A percentile compares a stretch with the other conserved stretches of the same genome.
phyloP scores from a whole-genome alignment of 306 rosid species.

The Fagus sylvatica region DNA sequence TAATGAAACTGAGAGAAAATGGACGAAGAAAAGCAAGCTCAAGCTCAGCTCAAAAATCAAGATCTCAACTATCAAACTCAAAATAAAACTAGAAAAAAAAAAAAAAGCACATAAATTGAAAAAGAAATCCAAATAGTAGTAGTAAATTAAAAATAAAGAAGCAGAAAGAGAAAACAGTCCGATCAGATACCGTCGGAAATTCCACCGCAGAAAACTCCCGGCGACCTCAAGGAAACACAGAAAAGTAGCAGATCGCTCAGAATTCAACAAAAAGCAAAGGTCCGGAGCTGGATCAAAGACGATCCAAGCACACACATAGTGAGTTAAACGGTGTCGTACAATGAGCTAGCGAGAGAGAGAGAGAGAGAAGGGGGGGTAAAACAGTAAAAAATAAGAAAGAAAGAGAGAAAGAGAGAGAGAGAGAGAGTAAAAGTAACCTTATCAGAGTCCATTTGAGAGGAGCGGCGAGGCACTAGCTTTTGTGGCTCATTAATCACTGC shows the following conservation, averaged over 20 bases:
- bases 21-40: not conserved
- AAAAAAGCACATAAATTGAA: not conserved
- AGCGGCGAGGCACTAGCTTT: slow-evolving; percentile 43
- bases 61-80: slow-evolving; percentile 23
- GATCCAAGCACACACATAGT: slow-evolving; percentile 35
- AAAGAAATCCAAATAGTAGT: too few relatives aligned
- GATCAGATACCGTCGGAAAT: slow-evolving; percentile 8
- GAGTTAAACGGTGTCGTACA: slow-evolving; percentile 15
- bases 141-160: not conserved
- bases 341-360: not conserved
- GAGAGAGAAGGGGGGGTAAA: not conserved
- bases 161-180: slow-evolving; percentile 11
- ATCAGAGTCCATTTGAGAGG: slow-evolving; percentile 59
- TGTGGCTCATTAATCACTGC: slow-evolving; percentile 39
- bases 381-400: slow-evolving; percentile 4
- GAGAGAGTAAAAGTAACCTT: slow-evolving; percentile 47
- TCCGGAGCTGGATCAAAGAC: slow-evolving; percentile 46
- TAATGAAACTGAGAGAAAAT: slow-evolving; percentile 6
- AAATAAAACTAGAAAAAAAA: not conserved
- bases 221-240: slow-evolving; percentile 30
- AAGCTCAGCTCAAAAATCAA: slow-evolving; percentile 15
- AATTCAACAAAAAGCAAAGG: slow-evolving; percentile 32
- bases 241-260: slow-evolving; percentile 50
- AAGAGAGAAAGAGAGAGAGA: slow-evolving; percentile 8
- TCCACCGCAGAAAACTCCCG: slow-evolving; percentile 29